Conservation (phyloP, 2,329 filamentous ascomycete genomes). For the Penicillium sp. region DNA sequence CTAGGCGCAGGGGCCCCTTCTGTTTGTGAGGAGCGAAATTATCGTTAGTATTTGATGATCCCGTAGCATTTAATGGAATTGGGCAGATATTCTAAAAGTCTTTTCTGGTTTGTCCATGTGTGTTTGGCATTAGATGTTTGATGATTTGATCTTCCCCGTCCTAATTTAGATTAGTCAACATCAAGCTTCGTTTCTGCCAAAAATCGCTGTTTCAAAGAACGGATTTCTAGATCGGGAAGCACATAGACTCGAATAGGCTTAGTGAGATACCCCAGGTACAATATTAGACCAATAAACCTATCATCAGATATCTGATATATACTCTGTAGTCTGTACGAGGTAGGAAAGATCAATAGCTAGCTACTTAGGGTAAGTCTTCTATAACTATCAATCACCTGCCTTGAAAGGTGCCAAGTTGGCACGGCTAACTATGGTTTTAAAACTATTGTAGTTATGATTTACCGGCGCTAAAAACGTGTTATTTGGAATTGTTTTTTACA, state of each 20-base stretch:
- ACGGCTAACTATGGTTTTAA: too few species aligned
- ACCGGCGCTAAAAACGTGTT: too few species aligned
- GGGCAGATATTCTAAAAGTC: background rate
- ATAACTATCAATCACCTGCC: too few species aligned
- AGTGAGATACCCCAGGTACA: too few species aligned
- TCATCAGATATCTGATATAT: too few species aligned
- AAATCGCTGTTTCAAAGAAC: background rate
- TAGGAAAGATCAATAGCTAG: too few species aligned
- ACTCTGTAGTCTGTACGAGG: too few species aligned
- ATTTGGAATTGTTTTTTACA: too few species aligned
- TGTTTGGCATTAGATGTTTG: background rate
- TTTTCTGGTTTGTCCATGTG: background rate
- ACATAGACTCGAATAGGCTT: background rate
- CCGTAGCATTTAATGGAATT: background rate
- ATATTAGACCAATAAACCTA: too few species aligned
- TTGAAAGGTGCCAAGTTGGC: too few species aligned
- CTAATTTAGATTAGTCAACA: background rate
- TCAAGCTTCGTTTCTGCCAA: background rate
- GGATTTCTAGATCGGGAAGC: background rate
- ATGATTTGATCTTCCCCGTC: background rate
- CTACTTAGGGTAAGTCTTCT: too few species aligned
- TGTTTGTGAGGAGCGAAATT: background rate
- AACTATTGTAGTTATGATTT: too few species aligned
- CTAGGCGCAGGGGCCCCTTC: background rate
- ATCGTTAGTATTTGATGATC: background rate